Conservation (phyloP, 2,329 filamentous ascomycete genomes). For the Westerdykella ornata region DNA sequence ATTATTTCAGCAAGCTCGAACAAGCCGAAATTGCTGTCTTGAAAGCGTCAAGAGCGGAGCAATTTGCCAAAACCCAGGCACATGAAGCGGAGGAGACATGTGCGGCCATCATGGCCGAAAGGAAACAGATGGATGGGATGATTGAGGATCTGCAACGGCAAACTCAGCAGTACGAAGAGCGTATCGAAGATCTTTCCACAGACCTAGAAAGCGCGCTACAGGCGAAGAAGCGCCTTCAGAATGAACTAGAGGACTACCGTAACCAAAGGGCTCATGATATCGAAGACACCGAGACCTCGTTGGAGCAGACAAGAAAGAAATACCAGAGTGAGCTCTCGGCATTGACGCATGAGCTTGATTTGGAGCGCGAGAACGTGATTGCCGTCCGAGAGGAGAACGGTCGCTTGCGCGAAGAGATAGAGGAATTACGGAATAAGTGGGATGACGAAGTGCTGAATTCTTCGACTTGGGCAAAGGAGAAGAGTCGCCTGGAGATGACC, state of each 20-base stretch:
- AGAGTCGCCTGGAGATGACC: constrained; percentile 81
- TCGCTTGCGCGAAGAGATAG: constrained; percentile 87
- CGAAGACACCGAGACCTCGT: constrained; percentile 89
- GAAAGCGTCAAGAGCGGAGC: constrained; percentile 84
- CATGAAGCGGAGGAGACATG: constrained; percentile 88
- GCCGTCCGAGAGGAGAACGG: constrained; percentile 77
- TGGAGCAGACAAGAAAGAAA: constrained; percentile 96
- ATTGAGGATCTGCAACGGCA: constrained; percentile 88
- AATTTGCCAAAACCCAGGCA: constrained; percentile 85
- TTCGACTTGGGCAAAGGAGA: constrained; percentile 97
- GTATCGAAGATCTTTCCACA: constrained; percentile 82
- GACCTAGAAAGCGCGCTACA: constrained; percentile 81
- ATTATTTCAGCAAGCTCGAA: constrained; percentile 95
- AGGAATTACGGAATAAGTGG: constrained; percentile 93
- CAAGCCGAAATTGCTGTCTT: constrained; percentile 94
- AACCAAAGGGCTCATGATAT: constrained; percentile 92
- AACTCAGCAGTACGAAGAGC: constrained; percentile 83
- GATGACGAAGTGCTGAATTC: constrained; percentile 97
- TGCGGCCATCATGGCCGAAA: constrained; percentile 82
- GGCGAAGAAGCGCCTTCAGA: constrained; percentile 88
- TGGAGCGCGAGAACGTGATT: constrained; percentile 85
- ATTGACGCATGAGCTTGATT: constrained; percentile 83
- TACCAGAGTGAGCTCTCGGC: constrained; percentile 90
- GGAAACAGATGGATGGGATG: constrained; percentile 78
- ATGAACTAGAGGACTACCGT: constrained; percentile 95